Evolutionary conservation across 371 early-diverging fungal genomes (phyloP), one percentile per base, ranked within the genome.

Genomic region (Massospora cicadina): DNA sequence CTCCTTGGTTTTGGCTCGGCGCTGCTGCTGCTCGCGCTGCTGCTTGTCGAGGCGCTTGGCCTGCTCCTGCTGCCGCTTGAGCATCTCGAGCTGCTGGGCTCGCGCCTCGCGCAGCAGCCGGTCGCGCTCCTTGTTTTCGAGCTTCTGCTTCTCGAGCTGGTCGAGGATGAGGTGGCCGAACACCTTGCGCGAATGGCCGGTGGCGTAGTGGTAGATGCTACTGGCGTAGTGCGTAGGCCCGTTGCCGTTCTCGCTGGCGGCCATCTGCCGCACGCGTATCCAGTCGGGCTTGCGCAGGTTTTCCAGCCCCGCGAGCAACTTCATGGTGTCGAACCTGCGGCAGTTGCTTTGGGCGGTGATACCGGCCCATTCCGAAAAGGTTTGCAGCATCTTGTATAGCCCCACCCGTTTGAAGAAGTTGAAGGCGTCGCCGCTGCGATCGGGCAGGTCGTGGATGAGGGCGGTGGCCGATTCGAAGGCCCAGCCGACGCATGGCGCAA

Each of bases 381-480:
- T 71, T 56, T 80, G 77, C 25, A 87, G 68, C 54, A 89, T 77
- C 27, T 82, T 77, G 63, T 76, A 77, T 3, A 87, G 68, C 33
- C 81, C 82, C 10, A 80, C 80, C 30, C 86, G 75, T 68, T 88
- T 88, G 69, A 84, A 86, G 65, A 86, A 77, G 66, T 87, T 82
- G 55, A 28, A 33, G 25, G 60, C 25, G 23, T 21, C 25, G 17
- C 17, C 23, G 24, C 21, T 27, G n/a, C 53, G 62, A 25, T 62
- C 62, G 21, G 62, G 62, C 2, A 59, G 3, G 21, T 33, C 33
- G 54, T 24, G 28, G 17, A 62, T 62, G 26, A 62, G 31, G 53
- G 31, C 7, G 12, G n/a, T 7, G 7, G 25, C 43, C 60, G 76
- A 78, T 59, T 77, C 78, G 27, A 79, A 65, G 54, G 77, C 69